Percentiles rank a stretch among this genome's conserved stretches.
These are phyloP conservation scores for Chlorella vulgaris DNA, from an alignment of 139 green algal genomes.

Conservation along the genomic window DNA sequence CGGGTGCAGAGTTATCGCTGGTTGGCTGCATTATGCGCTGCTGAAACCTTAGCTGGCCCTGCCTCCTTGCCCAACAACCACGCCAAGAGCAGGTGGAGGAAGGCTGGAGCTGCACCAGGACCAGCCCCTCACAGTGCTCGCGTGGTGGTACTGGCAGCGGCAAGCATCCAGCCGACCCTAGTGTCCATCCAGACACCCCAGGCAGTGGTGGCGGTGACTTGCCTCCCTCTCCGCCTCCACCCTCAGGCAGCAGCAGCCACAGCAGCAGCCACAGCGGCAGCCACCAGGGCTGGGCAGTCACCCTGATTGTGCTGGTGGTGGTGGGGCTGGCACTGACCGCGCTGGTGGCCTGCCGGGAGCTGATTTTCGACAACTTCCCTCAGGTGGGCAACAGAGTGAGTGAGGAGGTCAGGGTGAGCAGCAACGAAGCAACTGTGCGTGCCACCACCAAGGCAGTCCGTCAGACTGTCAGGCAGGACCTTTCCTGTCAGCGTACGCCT, in stretches of 20 bases:
- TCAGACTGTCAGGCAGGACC: too few species aligned
- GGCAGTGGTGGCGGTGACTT: not conserved
- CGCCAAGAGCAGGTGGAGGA: constrained; percentile 22
- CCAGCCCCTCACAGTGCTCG: constrained; percentile 45
- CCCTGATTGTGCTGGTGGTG: not conserved
- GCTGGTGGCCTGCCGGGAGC: not conserved
- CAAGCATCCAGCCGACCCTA: not conserved
- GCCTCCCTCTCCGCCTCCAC: not conserved
- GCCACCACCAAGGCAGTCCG: too few species aligned
- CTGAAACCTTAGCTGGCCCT: not conserved
- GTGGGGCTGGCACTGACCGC: not conserved
- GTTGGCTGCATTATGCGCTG: too few species aligned
- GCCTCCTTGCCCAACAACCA: not conserved
- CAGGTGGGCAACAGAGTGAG: constrained; percentile 8
- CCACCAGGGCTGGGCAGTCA: not conserved
- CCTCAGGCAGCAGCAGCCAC: not conserved
- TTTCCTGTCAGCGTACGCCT: too few species aligned
- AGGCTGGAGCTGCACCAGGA: constrained; percentile 45
- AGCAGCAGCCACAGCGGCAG: not conserved
- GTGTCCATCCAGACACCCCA: not conserved
- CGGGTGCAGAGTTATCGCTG: too few species aligned
- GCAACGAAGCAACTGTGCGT: too few species aligned
- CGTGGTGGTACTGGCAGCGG: not conserved
- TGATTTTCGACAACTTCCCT: constrained; percentile 24
- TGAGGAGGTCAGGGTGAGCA: too few species aligned